These are phyloP conservation scores for Dendrocalamus sinicus DNA, from an alignment of 176 grass and related monocot genomes.

Conservation along the genomic window DNA sequence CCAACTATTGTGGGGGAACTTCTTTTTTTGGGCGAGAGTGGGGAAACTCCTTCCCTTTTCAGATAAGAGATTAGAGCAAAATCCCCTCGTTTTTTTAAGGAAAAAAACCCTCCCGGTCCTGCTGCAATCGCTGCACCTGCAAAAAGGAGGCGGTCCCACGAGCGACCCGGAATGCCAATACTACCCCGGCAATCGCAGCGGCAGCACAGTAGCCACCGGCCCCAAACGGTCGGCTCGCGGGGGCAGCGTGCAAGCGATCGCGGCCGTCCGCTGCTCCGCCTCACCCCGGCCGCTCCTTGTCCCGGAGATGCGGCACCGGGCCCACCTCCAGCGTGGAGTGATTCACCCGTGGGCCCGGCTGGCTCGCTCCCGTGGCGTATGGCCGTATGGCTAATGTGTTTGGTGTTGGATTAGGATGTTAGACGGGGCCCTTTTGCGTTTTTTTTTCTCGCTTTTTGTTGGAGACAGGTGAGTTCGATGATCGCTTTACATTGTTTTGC, in stretches of 20 bases:
- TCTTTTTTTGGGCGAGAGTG: too few species aligned
- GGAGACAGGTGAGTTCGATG: constrained; percentile 2
- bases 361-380: not conserved
- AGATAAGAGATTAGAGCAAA: not conserved
- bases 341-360: constrained; percentile 37
- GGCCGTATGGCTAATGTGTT: not conserved
- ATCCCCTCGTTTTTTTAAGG: too few species aligned
- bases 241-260: constrained; percentile 17
- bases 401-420: not conserved
- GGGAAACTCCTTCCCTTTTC: too few species aligned
- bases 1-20: too few species aligned
- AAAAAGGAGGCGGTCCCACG: not conserved
- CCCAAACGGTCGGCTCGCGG: constrained; percentile 18
- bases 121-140: not conserved
- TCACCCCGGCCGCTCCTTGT: not conserved
- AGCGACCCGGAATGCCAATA: not conserved
- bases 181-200: constrained; percentile 15
- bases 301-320: constrained; percentile 43
- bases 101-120: not conserved
- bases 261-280: constrained; percentile 34
- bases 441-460: not conserved
- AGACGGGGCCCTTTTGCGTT: not conserved
- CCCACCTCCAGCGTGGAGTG: constrained; percentile 55
- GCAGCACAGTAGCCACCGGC: not conserved
- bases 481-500: not conserved